Conservation (phyloP, 2,329 filamentous ascomycete genomes). For the Chaetomium olivaceum region DNA sequence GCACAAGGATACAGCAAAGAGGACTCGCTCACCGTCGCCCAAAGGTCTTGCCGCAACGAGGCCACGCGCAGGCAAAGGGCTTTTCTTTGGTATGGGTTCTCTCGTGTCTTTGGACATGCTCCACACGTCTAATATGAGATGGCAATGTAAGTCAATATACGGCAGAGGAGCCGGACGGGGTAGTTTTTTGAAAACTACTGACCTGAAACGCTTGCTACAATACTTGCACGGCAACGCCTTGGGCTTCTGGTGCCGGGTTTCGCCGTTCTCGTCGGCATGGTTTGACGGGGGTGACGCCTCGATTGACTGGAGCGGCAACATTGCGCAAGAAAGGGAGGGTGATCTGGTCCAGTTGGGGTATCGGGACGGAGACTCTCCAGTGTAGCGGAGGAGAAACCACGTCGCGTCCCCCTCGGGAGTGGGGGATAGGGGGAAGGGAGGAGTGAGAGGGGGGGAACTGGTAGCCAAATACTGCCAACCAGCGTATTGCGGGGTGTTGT, state of each 20-base stretch:
- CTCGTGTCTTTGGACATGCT: slow-evolving; percentile 65
- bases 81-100: slow-evolving; percentile 67
- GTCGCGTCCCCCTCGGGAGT: slow-evolving; percentile 29
- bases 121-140: slow-evolving; percentile 55
- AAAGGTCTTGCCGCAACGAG: slow-evolving; percentile 63
- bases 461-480: slow-evolving; percentile 36
- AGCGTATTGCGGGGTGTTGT: slow-evolving; percentile 33
- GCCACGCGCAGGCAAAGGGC: slow-evolving; percentile 61
- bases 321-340: slow-evolving; percentile 33
- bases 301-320: slow-evolving; percentile 57
- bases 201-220: slow-evolving; percentile 64
- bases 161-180: slow-evolving; percentile 31
- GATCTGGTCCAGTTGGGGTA: slow-evolving; percentile 32
- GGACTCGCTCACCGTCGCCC: slow-evolving; percentile 56
- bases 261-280: slow-evolving; percentile 49
- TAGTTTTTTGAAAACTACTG: slow-evolving; percentile 39
- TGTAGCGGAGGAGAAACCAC: slow-evolving; percentile 26
- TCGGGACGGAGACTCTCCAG: slow-evolving; percentile 28
- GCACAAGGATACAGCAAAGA: slow-evolving; percentile 23
- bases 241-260: slow-evolving; percentile 59
- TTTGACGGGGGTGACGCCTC: slow-evolving; percentile 46
- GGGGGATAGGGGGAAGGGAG: slow-evolving; percentile 29
- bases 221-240: slow-evolving; percentile 64
- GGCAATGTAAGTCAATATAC: slow-evolving; percentile 45
- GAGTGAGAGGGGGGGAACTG: slow-evolving; percentile 23